phyloP scores from a whole-genome alignment of 202 grass and related monocot species.

The Brachypodium distachyon region DNA sequence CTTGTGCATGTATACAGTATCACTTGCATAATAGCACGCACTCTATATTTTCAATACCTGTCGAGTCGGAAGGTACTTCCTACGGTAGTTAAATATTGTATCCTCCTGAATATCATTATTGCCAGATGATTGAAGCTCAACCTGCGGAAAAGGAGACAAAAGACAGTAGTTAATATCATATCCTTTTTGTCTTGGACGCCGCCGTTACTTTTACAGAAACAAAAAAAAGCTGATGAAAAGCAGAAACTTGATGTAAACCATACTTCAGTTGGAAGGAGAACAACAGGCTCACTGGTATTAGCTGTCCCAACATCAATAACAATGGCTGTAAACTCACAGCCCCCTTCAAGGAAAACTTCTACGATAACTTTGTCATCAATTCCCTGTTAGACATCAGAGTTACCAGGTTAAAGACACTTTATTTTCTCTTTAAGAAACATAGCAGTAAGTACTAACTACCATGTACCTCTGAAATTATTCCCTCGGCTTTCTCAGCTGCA shows the following conservation, averaged over 20 bases:
- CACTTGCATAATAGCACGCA: not conserved
- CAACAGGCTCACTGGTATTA: conserved; percentile 55
- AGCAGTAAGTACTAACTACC: conserved; percentile 11
- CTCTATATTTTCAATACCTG: conserved; percentile 37
- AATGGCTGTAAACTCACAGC: conserved; percentile 84
- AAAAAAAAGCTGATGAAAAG: not conserved
- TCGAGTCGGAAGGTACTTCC: conserved; percentile 90
- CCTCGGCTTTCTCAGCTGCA: conserved; percentile 60
- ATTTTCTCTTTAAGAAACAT: not conserved
- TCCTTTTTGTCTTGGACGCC: not conserved
- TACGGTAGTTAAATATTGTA: conserved; percentile 85
- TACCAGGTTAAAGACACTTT: not conserved
- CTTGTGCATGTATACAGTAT: not conserved
- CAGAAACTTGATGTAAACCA: not conserved
- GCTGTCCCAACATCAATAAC: conserved; percentile 64
- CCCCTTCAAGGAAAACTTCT: conserved; percentile 87
- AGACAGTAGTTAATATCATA: not conserved
- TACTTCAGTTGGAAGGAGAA: conserved; percentile 91
- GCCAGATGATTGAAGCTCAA: conserved; percentile 58
- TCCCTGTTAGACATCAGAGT: conserved; percentile 18
- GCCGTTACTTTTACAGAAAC: not conserved
- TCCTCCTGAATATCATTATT: conserved; percentile 46
- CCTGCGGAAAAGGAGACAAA: conserved; percentile 24
- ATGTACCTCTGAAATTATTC: conserved; percentile 61
- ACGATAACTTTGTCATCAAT: conserved; percentile 73